Base-by-base conservation (phyloP, 225 moss, liverwort and hornwort species). In the Bryum argenteum region DNA sequence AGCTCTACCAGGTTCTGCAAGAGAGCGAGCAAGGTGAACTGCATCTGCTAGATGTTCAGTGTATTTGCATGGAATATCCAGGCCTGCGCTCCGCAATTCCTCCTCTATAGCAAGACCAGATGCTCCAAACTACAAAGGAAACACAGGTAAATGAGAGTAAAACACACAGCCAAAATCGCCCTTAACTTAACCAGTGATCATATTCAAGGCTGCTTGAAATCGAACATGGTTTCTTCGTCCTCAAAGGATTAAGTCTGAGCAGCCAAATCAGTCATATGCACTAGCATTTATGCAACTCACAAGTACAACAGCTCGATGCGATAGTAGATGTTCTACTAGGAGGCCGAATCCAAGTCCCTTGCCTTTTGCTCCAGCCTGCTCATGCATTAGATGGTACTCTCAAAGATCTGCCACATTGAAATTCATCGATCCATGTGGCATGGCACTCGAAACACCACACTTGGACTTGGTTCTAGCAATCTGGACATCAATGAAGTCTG, bases 301-400 rank as follows among this genome's bases (percentile, higher is more conserved):
- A 81, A 89, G 69, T 53, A 98, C 74, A 73, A 94, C 91, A 57
- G 91, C 94, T 76, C 92, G 92, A 63, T 94, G 94, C 67, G 83
- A 52, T 59, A 87, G 82, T 19, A 98, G 71, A 37, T 74, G 39
- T 72, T 79, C 80, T 10, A 84, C 91, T 9, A 94, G 84, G 41
- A 69, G 74, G 26, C 83, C 80, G 69, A 98, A 94, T 63, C 94
- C 98, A 75, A 98, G 78, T 58, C 77, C 84, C 23, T 69, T 64
- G 40, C 65, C 71, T 24, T 73, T 81, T 33, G 66, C 75, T 60
- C 82, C 80, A 71, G 75, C 83, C 96, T 96, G 80, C 72, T 58
- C 71, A 75, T 38, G 26, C 57, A 74, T 23, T 12, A 70, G 43
- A 53, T 63, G 66, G 17, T 40, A 11, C 24, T 28, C 55, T 66